Evolutionary conservation across 2,329 filamentous ascomycete species (phyloP), one percentile per base, ranked within the genome.

Genomic region (Mycogone perniciosa): DNA sequence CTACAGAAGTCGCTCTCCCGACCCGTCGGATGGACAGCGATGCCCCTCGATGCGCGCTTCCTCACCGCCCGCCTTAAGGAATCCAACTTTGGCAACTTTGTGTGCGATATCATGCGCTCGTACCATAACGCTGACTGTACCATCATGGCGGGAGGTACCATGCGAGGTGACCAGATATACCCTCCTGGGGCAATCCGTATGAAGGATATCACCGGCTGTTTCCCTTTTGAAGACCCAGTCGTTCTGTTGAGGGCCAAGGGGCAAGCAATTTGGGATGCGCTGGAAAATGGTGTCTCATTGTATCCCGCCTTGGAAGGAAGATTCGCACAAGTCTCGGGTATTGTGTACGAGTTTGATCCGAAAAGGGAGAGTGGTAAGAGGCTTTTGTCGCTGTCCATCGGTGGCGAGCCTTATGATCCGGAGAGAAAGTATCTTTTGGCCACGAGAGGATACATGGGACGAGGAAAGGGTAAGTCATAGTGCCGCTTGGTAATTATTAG

Each of bases 161-260:
- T 95, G 48, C 81, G 90, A 10, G 90, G 89, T 1, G 90, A 96
- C 62, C 88, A 93, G 65, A 84, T 96, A 31, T 96, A 95, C 60
- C 83, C 89, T 0, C 88, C 89, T 0, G 90, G 90, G 0, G 74
- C 90, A 0, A 71, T 96, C 6, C 76, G 84, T 27, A 71, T 95
- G 53, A 88, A 88, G 61, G 89, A 95, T 60, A 81, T 95, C n/a
- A 80, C 90, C 51, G 87, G 88, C 46, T 95, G 89, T 62, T 96
- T 96, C 58, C 91, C 91, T 0, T 96, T 96, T 59, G 90, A 96
- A 63, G 90, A 96, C 56, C 89, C 90, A 0, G 86, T 91, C 1
- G 85, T 96, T 0, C 81, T 95, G 4, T 73, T 96, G 53, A 80
- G 78, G 33, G 76, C 89, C 4, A 82, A 74, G 0, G 91, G 91